phyloP scores from a whole-genome alignment of 371 early-diverging fungal genomes.

The Syncephalastrum sp. region DNA sequence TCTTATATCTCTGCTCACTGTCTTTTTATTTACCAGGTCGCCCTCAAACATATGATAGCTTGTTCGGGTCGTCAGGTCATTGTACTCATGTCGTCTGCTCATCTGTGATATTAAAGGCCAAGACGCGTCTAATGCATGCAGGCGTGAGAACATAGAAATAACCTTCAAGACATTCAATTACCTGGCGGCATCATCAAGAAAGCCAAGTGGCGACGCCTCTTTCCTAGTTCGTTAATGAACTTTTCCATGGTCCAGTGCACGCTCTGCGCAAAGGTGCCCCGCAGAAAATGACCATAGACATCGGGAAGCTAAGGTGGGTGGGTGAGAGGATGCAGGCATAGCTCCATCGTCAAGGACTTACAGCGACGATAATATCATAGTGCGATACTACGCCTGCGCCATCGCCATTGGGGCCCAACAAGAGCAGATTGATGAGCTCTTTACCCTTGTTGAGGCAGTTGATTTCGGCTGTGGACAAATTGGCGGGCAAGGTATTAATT shows the following conservation, averaged over 20 bases:
- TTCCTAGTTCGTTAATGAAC: conserved; percentile 59
- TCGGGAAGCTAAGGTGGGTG: conserved; percentile 35
- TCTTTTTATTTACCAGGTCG: conserved; percentile 39
- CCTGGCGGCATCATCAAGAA: conserved; percentile 66
- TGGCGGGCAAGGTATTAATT: conserved; percentile 45
- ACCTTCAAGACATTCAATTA: conserved; percentile 1
- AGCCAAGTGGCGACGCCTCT: conserved; percentile 53
- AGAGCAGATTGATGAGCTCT: conserved; percentile 42
- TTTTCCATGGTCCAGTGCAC: conserved; percentile 70
- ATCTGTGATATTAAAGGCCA: conserved; percentile 81
- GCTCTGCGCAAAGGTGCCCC: conserved; percentile 51
- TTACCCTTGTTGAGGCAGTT: conserved; percentile 49
- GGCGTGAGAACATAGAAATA: not conserved
- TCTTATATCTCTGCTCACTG: not conserved
- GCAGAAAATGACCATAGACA: conserved; percentile 48
- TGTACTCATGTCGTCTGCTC: conserved; percentile 74
- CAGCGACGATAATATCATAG: conserved; percentile 52
- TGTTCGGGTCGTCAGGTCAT: conserved; percentile 63
- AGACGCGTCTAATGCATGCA: conserved; percentile 53
- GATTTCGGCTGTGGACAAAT: conserved; percentile 33
- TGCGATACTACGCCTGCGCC: conserved; percentile 51
- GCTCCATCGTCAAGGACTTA: conserved; percentile 12
- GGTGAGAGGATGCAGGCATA: not conserved
- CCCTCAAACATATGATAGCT: conserved; percentile 61
- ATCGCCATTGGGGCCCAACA: conserved; percentile 44